Evolutionary conservation across 257 asterid genomes (phyloP).

Genomic region (Orobanche coerulescens): DNA sequence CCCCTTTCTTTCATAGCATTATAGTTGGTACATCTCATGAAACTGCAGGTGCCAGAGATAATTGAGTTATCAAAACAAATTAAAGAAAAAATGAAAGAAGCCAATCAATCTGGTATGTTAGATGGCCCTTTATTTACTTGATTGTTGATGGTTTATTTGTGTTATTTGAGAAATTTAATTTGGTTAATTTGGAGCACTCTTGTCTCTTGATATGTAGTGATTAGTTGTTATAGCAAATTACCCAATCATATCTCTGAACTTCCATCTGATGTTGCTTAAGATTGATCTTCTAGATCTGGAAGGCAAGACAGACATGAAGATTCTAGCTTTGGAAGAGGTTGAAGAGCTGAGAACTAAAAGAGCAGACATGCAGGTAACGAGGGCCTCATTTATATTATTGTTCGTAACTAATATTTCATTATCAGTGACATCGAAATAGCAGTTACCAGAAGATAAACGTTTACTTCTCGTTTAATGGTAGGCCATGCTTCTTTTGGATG

Average conservation of each 20-base stretch:
- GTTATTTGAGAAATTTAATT: neutral
- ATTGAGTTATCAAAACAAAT: slow-evolving; percentile 78
- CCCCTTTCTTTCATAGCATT: neutral
- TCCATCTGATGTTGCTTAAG: slow-evolving; percentile 14
- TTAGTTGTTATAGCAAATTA: neutral
- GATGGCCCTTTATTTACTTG: neutral
- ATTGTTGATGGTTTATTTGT: neutral
- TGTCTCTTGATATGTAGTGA: neutral
- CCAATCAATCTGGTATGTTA: slow-evolving; percentile 55
- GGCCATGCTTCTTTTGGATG: slow-evolving; percentile 95
- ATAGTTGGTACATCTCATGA: slow-evolving; percentile 15
- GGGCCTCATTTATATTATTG: slow-evolving; percentile 12
- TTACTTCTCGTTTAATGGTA: slow-evolving; percentile 32
- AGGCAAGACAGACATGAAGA: slow-evolving; percentile 91
- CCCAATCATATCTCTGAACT: neutral
- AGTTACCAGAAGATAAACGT: slow-evolving; percentile 1
- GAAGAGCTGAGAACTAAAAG: slow-evolving; percentile 80
- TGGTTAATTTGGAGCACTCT: neutral
- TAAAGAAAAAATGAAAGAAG: slow-evolving; percentile 78
- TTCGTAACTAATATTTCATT: neutral
- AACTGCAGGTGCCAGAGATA: slow-evolving; percentile 64
- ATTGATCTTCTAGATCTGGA: slow-evolving; percentile 60
- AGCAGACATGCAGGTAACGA: slow-evolving; percentile 88
- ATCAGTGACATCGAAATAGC: slow-evolving; percentile 1
- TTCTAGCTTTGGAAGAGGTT: slow-evolving; percentile 80